Evolutionary conservation across 192 early-diverging fungal species (phyloP), one percentile per base, ranked within the genome.

Genomic region (Coemansia umbellata): DNA sequence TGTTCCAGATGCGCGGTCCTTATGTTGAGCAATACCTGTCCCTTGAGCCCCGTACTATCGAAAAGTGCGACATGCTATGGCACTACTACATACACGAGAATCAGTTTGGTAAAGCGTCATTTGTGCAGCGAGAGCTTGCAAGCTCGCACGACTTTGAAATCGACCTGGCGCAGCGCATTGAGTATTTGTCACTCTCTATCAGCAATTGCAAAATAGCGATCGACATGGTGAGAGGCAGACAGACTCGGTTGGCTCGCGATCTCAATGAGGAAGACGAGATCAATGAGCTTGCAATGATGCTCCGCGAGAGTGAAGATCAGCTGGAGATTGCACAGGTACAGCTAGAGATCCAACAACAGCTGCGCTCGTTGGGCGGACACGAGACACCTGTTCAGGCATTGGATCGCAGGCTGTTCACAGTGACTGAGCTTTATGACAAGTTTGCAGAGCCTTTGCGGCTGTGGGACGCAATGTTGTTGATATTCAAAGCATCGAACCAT

Each of bases 141-240:
- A 68, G 53, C 52, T 73, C 44, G 51, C 68, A 26, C 28, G 72
- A 50, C n/a, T 44, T 55, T 24, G 56, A 50, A 1, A 36, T 79
- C 0, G 22, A 19, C 6, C 56, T 88, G 49, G 55, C 65, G 13
- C 27, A 33, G 15, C 72, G 85, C 10, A 61, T 85, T 22, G 81
- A 87, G 56, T 87, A 85, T 37, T 64, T 88, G 14, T 82, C 84
- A 1, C 61, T 83, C 9, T 81, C 86, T 1, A 80, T 87, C 24
- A 72, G 81, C 45, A 84, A 86, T 60, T 70, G 68, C 39, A 85
- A 84, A 65, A 82, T 85, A 41, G 78, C 78, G 10, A 66, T 81
- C 31, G 70, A 77, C n/a, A 31, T 50, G 47, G 60, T 59, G 18
- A 50, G 0, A 47, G 43, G 14, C 14, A 14, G 18, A 18, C 15